A percentile compares a stretch with the other conserved stretches of the same genome.
These are phyloP conservation scores for Coniophora puteana DNA, from an alignment of 1,284 basidiomycete genomes.

Conservation along the genomic window DNA sequence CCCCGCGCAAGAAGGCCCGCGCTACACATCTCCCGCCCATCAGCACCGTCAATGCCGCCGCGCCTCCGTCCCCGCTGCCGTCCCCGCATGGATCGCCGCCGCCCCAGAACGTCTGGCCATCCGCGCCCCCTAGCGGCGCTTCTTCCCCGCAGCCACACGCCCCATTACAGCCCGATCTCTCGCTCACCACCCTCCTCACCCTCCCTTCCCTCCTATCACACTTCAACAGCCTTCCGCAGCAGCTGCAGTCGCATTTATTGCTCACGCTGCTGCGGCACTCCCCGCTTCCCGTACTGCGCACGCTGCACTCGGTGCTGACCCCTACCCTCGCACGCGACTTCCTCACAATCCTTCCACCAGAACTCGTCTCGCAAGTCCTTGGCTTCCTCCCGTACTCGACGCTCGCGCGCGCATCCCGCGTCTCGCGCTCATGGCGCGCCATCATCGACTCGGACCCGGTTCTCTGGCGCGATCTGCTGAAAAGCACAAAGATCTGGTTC, in stretches of 20 bases:
- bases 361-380: slow-evolving; percentile 79
- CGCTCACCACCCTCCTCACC: slow-evolving; percentile 74
- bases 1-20: slow-evolving; percentile 76
- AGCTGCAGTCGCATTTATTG: slow-evolving; percentile 81
- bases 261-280: slow-evolving; percentile 82
- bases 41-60: slow-evolving; percentile 60
- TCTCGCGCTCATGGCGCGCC: slow-evolving; percentile 77
- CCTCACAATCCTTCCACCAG: slow-evolving; percentile 79
- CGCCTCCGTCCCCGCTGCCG: slow-evolving; percentile 77
- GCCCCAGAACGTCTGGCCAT: slow-evolving; percentile 70
- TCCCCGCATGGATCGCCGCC: slow-evolving; percentile 80
- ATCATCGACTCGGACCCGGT: slow-evolving; percentile 83
- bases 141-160: slow-evolving; percentile 64
- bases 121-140: slow-evolving; percentile 69
- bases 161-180: slow-evolving; percentile 74
- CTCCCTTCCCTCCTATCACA: slow-evolving; percentile 74
- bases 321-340: slow-evolving; percentile 87
- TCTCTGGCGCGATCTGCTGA: slow-evolving; percentile 80
- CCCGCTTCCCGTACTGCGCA: slow-evolving; percentile 78
- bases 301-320: slow-evolving; percentile 77
- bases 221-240: slow-evolving; percentile 67
- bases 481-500: slow-evolving; percentile 79
- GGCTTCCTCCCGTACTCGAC: slow-evolving; percentile 74
- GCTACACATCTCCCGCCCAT: slow-evolving; percentile 53
- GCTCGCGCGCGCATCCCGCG: slow-evolving; percentile 75